phyloP scores from a whole-genome alignment of 148 eudicot species.

The Persicaria tinctoria region DNA sequence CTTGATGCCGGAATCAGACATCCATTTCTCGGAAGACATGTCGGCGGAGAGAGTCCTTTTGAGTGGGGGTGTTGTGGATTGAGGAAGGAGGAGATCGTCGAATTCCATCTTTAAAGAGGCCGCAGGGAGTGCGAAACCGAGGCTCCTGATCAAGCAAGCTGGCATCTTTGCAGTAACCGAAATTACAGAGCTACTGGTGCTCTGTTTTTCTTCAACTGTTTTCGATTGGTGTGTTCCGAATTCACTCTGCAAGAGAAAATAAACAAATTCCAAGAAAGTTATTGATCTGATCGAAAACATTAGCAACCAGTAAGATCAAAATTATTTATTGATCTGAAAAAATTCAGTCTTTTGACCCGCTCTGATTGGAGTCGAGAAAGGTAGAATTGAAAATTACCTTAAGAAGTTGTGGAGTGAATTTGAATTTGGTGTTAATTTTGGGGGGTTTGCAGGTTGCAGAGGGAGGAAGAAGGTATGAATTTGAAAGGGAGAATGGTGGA shows the following conservation, averaged over 20 bases:
- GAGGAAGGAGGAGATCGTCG: neutral
- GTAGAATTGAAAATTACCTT: constrained; percentile 1
- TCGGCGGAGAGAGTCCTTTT: constrained; percentile 66
- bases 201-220: neutral
- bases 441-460: neutral
- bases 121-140: neutral
- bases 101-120: neutral
- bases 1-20: constrained; percentile 30
- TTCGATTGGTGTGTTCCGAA: neutral
- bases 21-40: constrained; percentile 57
- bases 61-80: constrained; percentile 11
- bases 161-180: neutral
- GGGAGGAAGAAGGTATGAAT: neutral
- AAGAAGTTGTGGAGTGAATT: neutral
- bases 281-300: neutral
- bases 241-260: neutral
- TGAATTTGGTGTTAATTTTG: neutral
- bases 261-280: neutral
- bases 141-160: constrained; percentile 6
- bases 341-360: neutral
- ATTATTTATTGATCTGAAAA: neutral
- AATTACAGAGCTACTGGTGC: neutral
- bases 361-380: neutral
- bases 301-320: no score
- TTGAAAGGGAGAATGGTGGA: neutral